Evolutionary conservation across 495 filamentous ascomycete species (phyloP).

Genomic region (Diplogelasinospora grovesii): DNA sequence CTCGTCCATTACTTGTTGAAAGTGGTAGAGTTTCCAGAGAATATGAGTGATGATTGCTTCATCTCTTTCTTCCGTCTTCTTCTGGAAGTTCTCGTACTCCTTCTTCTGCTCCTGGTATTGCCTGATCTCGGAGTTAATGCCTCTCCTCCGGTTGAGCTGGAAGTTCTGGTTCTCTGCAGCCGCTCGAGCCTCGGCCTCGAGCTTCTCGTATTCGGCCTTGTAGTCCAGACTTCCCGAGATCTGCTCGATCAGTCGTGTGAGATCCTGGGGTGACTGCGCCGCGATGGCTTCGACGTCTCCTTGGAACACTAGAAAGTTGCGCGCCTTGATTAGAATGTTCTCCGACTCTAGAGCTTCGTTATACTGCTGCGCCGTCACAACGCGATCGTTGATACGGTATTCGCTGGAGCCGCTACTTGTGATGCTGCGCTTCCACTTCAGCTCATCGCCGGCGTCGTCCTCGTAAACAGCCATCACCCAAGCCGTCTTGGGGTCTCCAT

Average conservation of each 20-base stretch:
- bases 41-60: slow-evolving; percentile 91
- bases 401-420: slow-evolving; percentile 84
- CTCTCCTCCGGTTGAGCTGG: slow-evolving; percentile 79
- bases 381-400: slow-evolving; percentile 89
- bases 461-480: slow-evolving; percentile 99
- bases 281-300: slow-evolving; percentile 98
- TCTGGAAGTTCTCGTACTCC: slow-evolving; percentile 86
- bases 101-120: slow-evolving; percentile 96
- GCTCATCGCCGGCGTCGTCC: slow-evolving; percentile 92
- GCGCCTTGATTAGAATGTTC: slow-evolving; percentile 94
- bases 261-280: slow-evolving; percentile 82
- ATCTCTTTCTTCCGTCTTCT: slow-evolving; percentile 82
- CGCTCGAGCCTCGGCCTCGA: slow-evolving; percentile 78
- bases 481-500: slow-evolving; percentile 78
- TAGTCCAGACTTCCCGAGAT: slow-evolving; percentile 94
- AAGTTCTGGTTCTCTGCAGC: slow-evolving; percentile 81
- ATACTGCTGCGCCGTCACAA: slow-evolving; percentile 85
- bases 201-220: slow-evolving; percentile 87
- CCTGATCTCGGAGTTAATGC: slow-evolving; percentile 96
- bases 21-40: slow-evolving; percentile 94
- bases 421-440: slow-evolving; percentile 92
- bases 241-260: slow-evolving; percentile 94
- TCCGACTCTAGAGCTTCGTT: slow-evolving; percentile 88
- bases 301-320: slow-evolving; percentile 97
- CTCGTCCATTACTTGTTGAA: slow-evolving; percentile 86